These are phyloP conservation scores for Saccharum spontaneum DNA, from an alignment of 176 grass and related monocot species.

Conservation along the genomic window DNA sequence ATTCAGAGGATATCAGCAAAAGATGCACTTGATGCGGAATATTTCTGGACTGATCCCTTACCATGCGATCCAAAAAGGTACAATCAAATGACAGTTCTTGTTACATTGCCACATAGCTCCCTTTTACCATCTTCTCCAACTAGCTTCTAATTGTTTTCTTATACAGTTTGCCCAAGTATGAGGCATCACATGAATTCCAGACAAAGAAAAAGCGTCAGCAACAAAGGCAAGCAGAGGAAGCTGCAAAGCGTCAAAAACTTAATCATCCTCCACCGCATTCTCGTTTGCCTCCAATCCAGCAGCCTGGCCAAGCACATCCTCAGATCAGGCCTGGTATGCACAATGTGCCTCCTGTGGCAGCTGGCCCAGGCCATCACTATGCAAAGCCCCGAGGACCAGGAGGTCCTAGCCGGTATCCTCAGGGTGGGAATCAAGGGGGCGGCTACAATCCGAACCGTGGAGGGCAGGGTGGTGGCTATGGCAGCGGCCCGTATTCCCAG, in stretches of 20 bases:
- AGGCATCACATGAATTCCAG: slow-evolving; percentile 90
- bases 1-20: slow-evolving; percentile 88
- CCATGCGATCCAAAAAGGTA: slow-evolving; percentile 94
- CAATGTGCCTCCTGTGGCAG: slow-evolving; percentile 60
- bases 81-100: background rate
- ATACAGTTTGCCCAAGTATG: slow-evolving; percentile 85
- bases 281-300: slow-evolving; percentile 90
- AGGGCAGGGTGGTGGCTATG: slow-evolving; percentile 70
- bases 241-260: slow-evolving; percentile 87
- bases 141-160: background rate
- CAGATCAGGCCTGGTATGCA: slow-evolving; percentile 73
- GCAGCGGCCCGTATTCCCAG: slow-evolving; percentile 64
- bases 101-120: background rate
- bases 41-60: slow-evolving; percentile 95
- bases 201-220: slow-evolving; percentile 96
- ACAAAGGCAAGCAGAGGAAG: slow-evolving; percentile 89
- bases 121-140: background rate
- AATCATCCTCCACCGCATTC: slow-evolving; percentile 83
- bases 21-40: slow-evolving; percentile 93
- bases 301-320: slow-evolving; percentile 64
- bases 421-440: slow-evolving; percentile 59
- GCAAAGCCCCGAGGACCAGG: slow-evolving; percentile 73
- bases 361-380: slow-evolving; percentile 78
- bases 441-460: slow-evolving; percentile 71
- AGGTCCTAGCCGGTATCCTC: slow-evolving; percentile 74